Conservation (phyloP, 2,329 filamentous ascomycete genomes). For the Beauveria varroae region DNA sequence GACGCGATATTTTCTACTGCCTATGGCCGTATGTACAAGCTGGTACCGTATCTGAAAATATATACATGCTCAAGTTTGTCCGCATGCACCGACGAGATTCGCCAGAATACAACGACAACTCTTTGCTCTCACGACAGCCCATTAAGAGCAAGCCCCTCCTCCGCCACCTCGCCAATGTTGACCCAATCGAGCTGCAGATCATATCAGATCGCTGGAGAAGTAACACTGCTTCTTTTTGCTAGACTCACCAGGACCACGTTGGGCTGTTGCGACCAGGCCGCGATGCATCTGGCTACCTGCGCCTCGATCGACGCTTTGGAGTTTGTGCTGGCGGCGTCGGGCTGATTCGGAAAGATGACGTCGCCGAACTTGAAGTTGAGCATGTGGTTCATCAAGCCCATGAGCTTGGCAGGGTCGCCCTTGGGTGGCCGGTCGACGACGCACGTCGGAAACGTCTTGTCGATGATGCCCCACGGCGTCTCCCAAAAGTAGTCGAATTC, state of each 20-base stretch:
- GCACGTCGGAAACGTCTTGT: conserved; percentile 56
- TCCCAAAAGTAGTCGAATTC: conserved; percentile 65
- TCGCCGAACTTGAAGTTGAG: conserved; percentile 17
- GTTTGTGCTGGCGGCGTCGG: conserved; percentile 26
- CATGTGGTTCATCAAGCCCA: conserved; percentile 38
- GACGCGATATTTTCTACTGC: too few relatives aligned
- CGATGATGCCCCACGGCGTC: conserved; percentile 59
- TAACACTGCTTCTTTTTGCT: neutral
- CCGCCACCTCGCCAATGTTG: conserved; percentile 31
- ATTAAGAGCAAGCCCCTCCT: conserved; percentile 31
- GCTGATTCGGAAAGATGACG: conserved; percentile 28
- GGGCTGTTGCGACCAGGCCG: conserved; percentile 19
- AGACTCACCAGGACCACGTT: conserved; percentile 30
- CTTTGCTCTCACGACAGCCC: conserved; percentile 18
- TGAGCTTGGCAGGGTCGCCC: conserved; percentile 29
- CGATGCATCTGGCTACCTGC: conserved; percentile 23
- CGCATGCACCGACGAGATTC: too few relatives aligned
- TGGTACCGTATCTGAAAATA: too few relatives aligned
- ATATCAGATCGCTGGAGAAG: neutral
- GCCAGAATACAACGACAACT: too few relatives aligned
- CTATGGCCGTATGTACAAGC: too few relatives aligned
- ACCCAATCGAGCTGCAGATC: conserved; percentile 36
- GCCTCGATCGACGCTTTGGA: conserved; percentile 23
- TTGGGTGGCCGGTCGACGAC: conserved; percentile 52
- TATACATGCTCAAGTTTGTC: too few relatives aligned